Evolutionary conservation across 148 eudicot genomes (phyloP), one percentile per base, ranked within the genome.

Genomic region (Rheum nobile): DNA sequence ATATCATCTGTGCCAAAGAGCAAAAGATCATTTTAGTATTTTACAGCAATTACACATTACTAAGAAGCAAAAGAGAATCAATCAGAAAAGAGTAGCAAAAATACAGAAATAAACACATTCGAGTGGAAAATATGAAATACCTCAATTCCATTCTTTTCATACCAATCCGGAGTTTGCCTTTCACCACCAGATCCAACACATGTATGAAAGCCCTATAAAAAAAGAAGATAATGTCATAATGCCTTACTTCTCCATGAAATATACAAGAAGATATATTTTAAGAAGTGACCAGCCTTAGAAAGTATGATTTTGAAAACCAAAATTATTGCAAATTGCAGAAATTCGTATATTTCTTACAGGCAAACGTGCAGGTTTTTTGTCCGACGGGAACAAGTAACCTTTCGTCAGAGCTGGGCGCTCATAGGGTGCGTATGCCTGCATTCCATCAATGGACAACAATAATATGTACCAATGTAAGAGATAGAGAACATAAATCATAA

Each of bases 101-200:
- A 19, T 16, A 54, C 0, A 67, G 48, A 71, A 42, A 47, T 3
- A 5, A 63, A 1, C 9, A 22, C 26, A 55, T 11, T n/a, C 43
- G 1, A 39, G 69, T 50, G 32, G 63, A 76, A 37, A 79, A 31
- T 75, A 22, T 4, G 75, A 12, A 28, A 47, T 86, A 95, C 99
- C 97, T 95, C 99, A 83, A 95, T 95, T 28, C 99, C 99, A 77
- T 95, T 88, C 80, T 95, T 91, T 75, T 90, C 85, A 80, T 95
- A 95, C 99, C 99, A 95, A 39, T 95, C 96, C 32, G 97, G 96
- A 80, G 99, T 95, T 82, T 95, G 96, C 80, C 97, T 92, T 84
- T 95, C 97, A 52, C 99, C 99, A 76, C 99, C 97, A 47, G 92
- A 80, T 39, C 99, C 99, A 78, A 95, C 99, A 84, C 99, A 95